phyloP scores from a whole-genome alignment of 2,329 filamentous ascomycete genomes.

The Ceratocystis alfenasii region DNA sequence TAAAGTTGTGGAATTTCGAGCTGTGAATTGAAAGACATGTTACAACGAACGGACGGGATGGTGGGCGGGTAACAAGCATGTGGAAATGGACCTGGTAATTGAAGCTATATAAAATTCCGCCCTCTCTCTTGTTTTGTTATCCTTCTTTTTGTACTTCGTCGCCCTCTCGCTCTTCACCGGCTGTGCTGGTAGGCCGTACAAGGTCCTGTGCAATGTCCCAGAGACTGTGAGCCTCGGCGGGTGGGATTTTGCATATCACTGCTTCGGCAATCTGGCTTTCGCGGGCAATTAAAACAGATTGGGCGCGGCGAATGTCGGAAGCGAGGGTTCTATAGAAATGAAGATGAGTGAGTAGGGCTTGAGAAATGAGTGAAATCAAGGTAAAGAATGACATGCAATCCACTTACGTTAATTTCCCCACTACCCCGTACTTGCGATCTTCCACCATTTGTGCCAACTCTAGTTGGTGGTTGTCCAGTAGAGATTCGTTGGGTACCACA shows the following conservation, averaged over 20 bases:
- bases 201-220: constrained; percentile 9
- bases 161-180: not conserved
- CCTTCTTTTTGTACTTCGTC: constrained; percentile 1
- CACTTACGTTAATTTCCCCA: constrained; percentile 16
- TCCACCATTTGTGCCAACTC: constrained; percentile 69
- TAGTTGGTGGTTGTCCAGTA: constrained; percentile 83
- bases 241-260: not conserved
- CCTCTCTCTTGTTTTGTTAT: not conserved
- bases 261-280: not conserved
- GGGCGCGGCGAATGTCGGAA: constrained; percentile 9
- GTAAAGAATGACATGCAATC: not conserved
- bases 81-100: not conserved
- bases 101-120: not conserved
- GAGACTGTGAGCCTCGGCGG: not conserved
- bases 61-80: not conserved
- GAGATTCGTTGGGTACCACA: constrained; percentile 70
- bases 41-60: not conserved
- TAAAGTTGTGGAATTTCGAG: constrained; percentile 66
- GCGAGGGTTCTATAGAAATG: not conserved
- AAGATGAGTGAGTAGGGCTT: not conserved
- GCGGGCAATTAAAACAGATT: not conserved
- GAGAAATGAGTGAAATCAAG: not conserved
- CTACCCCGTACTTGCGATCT: constrained; percentile 27
- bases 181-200: not conserved
- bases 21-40: constrained; percentile 7